Conservation (phyloP, 192 early-diverging fungal species). For the Coemansia nantahalensis region DNA sequence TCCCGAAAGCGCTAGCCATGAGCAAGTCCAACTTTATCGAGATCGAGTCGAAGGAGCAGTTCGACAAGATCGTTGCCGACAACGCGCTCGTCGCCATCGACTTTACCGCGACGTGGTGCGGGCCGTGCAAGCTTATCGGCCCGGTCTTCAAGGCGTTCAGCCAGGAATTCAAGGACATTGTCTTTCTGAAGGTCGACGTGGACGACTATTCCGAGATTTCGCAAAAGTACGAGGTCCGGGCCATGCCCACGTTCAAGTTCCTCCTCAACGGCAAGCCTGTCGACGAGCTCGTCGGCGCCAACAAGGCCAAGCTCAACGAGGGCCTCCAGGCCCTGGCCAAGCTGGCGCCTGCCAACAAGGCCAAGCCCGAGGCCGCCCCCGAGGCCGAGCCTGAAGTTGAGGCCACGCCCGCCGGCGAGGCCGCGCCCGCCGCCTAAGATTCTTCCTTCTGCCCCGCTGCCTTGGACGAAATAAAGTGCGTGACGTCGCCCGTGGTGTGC, state of each 20-base stretch:
- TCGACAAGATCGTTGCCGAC: constrained; percentile 19
- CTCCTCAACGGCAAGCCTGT: constrained; percentile 60
- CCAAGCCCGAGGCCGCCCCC: no score
- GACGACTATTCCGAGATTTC: constrained; percentile 61
- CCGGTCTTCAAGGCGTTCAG: constrained; percentile 66
- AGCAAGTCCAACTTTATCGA: neutral
- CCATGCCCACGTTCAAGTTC: constrained; percentile 81
- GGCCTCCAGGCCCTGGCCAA: constrained; percentile 20
- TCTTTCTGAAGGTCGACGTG: constrained; percentile 82
- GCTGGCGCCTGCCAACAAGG: neutral
- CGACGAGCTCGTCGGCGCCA: constrained; percentile 66
- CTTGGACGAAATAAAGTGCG: no score
- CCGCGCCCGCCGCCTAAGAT: no score
- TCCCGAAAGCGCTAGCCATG: no score
- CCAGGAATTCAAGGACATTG: constrained; percentile 53
- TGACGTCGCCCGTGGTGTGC: no score
- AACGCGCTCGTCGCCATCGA: constrained; percentile 63
- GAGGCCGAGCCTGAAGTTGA: no score
- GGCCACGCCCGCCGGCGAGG: no score
- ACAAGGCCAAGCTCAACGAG: constrained; percentile 23
- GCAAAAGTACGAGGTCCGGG: constrained; percentile 50
- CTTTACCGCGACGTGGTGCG: constrained; percentile 84
- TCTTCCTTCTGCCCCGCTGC: no score
- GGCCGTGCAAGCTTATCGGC: constrained; percentile 76
- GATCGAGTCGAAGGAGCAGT: constrained; percentile 9